Conservation (phyloP, 148 eudicot species). For the Fagopyrum homotropicum region DNA sequence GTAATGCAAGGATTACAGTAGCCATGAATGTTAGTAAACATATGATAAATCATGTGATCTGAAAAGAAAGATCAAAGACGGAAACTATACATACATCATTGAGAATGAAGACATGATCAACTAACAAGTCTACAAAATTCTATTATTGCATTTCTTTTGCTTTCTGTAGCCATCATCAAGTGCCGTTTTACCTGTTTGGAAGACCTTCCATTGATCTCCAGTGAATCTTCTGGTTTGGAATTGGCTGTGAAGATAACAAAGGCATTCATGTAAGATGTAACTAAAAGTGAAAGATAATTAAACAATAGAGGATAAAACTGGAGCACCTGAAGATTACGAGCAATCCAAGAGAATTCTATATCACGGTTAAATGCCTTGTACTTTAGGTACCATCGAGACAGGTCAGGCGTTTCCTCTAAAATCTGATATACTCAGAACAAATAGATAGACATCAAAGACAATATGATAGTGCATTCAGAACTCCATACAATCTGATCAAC, state of each 20-base stretch:
- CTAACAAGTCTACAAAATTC: background rate
- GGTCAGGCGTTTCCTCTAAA: constrained; percentile 77
- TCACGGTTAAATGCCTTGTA: constrained; percentile 85
- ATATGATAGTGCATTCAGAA: background rate
- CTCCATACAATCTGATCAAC: background rate
- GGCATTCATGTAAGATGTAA: constrained; percentile 10
- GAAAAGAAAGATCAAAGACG: background rate
- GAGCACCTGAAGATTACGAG: constrained; percentile 89
- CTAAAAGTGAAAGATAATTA: background rate
- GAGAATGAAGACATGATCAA: background rate
- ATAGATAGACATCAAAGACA: background rate
- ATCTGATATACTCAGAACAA: constrained; percentile 32
- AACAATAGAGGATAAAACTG: background rate
- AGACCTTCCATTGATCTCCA: constrained; percentile 98
- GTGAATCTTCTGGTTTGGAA: constrained; percentile 86
- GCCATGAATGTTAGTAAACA: background rate
- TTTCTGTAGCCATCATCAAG: background rate
- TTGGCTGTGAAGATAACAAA: constrained; percentile 49
- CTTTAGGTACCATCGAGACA: constrained; percentile 79
- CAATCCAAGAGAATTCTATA: constrained; percentile 95
- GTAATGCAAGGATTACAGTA: constrained; percentile 25
- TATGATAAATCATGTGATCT: background rate
- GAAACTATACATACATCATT: background rate
- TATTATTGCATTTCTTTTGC: background rate
- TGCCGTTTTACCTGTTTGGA: constrained; percentile 58